Evolutionary conservation across 1,284 basidiomycete genomes (phyloP), one percentile per base, ranked within the genome.

Genomic region (Apiotrichum siamense): DNA sequence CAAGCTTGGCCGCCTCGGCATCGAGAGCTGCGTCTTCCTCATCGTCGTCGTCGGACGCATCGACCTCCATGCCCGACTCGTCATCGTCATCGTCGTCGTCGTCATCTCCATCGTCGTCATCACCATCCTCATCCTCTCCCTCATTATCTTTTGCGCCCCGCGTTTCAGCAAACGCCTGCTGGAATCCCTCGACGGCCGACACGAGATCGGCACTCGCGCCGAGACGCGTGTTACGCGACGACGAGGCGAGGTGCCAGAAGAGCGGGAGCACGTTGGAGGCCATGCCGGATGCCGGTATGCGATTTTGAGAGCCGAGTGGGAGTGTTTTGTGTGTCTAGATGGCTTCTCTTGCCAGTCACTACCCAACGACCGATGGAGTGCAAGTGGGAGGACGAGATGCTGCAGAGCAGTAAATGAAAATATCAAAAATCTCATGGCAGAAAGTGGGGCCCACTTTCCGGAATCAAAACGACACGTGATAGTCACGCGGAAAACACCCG

Each of bases 221-320:
- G 29, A 97, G 67, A 6, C 93, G 83, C 52, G 88, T 85, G 50
- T 84, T 82, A 71, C 83, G 87, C 32, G 81, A 83, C 4, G 82
- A 77, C 3, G 87, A 89, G n/a, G 92, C 91, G 42, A 97, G 79
- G 70, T 91, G 79, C 92, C 92, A 97, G 79, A 92, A 97, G 43
- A 96, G 81, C 32, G 88, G 86, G 48, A 97, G 81, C 39, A 75
- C 69, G 61, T 75, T 75, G 27, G 70, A 67, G n/a, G 70, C 57
- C 67, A 54, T 57, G 18, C 31, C 31, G 42, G 9, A 17, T 9
- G 36, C 29, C 7, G 29, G 29, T 31, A 15, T 31, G 29, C 20
- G 9, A 26, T n/a, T 40, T 40, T 40, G 13, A 10, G 23, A 12
- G 21, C 25, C 20, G 40, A 7, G 27, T 17, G 13, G 21, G n/a